Conservation (phyloP, 2,329 filamentous ascomycete species). For the Apiospora koreana region DNA sequence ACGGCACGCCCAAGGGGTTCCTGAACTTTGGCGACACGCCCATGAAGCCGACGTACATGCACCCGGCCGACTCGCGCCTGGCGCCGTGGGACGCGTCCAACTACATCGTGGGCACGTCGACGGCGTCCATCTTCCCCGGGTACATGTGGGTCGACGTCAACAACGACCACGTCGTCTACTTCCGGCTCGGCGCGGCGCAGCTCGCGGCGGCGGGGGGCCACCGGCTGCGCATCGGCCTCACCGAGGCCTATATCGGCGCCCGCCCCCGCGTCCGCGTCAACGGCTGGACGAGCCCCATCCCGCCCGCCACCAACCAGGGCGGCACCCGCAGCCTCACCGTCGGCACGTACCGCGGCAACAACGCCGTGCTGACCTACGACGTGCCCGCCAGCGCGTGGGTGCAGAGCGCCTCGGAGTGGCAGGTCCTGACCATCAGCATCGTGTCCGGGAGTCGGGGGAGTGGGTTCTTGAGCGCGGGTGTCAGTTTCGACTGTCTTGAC, state of each 20-base stretch:
- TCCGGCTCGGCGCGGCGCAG: conserved; percentile 33
- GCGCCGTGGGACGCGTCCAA: conserved; percentile 32
- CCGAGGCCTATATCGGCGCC: conserved; percentile 32
- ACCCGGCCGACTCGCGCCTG: conserved; percentile 36
- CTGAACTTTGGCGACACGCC: conserved; percentile 37
- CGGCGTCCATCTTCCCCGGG: conserved; percentile 37
- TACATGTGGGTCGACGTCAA: conserved; percentile 45
- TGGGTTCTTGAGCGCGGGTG: conserved; percentile 29
- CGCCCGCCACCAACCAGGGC: conserved; percentile 29
- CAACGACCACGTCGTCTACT: conserved; percentile 43
- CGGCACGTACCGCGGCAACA: conserved; percentile 35
- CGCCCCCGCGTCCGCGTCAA: conserved; percentile 34
- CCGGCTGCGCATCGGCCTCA: conserved; percentile 33
- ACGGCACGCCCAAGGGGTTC: conserved; percentile 37
- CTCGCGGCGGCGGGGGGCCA: conserved; percentile 24
- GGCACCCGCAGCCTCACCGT: conserved; percentile 34
- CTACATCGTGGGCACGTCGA: conserved; percentile 37
- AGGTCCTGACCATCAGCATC: conserved; percentile 31
- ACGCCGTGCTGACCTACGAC: conserved; percentile 28
- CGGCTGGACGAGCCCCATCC: conserved; percentile 27
- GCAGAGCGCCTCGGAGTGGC: conserved; percentile 29
- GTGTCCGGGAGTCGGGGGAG: conserved; percentile 29
- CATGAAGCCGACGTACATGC: conserved; percentile 44
- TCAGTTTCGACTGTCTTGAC: conserved; percentile 32
- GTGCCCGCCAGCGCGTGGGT: conserved; percentile 30